phyloP scores from a whole-genome alignment of 2,329 filamentous ascomycete genomes.

The Alternaria infectoria region DNA sequence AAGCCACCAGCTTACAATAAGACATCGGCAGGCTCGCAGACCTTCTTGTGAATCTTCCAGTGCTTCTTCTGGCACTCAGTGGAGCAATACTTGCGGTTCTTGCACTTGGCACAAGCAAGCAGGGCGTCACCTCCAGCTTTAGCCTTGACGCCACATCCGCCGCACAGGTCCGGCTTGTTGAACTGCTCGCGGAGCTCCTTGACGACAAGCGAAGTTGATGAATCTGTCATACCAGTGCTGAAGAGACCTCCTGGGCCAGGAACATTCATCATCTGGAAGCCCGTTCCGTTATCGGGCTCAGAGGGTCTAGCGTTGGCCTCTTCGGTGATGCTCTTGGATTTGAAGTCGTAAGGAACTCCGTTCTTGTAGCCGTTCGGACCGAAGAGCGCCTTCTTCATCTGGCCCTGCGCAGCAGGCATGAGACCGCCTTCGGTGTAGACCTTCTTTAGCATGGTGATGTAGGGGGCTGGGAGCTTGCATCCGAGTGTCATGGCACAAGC shows the following conservation, averaged over 20 bases:
- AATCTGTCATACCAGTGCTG: constrained; percentile 19
- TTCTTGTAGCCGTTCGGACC: constrained; percentile 21
- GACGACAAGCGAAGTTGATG: constrained; percentile 14
- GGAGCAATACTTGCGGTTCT: constrained; percentile 37
- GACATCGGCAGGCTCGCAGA: constrained; percentile 16
- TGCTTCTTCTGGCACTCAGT: constrained; percentile 37
- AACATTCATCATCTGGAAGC: constrained; percentile 19
- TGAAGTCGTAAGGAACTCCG: constrained; percentile 26
- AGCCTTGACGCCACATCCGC: constrained; percentile 14
- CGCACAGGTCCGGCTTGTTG: constrained; percentile 19
- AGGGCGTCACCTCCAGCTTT: constrained; percentile 13
- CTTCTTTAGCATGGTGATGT: constrained; percentile 21
- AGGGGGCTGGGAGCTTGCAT: constrained; percentile 16
- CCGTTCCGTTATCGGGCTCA: neutral
- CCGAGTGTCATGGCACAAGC: constrained; percentile 28
- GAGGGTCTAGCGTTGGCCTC: constrained; percentile 5
- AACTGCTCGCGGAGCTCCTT: constrained; percentile 26
- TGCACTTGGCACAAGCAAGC: constrained; percentile 34
- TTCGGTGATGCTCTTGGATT: constrained; percentile 21
- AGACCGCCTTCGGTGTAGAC: constrained; percentile 23
- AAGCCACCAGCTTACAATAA: neutral
- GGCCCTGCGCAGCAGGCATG: constrained; percentile 19
- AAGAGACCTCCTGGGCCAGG: constrained; percentile 17
- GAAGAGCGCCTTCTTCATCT: constrained; percentile 28
- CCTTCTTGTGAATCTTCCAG: constrained; percentile 44